A percentile compares a stretch with the other conserved stretches of the same genome.
phyloP scores from a whole-genome alignment of 169 alveolate species.

The Eimeria necatrix region DNA sequence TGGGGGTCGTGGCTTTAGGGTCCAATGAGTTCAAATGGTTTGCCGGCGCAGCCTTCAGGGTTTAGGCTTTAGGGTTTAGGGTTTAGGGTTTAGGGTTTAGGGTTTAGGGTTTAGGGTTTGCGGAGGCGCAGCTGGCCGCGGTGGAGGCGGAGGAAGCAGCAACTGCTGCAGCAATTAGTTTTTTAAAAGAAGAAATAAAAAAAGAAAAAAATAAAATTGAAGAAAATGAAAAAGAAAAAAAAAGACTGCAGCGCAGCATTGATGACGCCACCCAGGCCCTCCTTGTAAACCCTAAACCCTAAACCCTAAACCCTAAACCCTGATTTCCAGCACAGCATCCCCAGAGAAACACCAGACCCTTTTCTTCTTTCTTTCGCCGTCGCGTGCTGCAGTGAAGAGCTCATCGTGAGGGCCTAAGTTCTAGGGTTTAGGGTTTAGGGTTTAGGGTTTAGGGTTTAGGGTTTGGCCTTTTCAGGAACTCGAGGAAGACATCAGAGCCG shows the following conservation, averaged over 20 bases:
- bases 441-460: constrained; percentile 72
- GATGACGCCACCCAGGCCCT: constrained; percentile 2
- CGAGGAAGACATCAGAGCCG: constrained; percentile 10
- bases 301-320: constrained; percentile 21
- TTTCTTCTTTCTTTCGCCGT: no score
- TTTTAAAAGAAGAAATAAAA: neutral
- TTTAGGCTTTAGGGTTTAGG: neutral
- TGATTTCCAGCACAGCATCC: no score
- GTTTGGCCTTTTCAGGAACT: constrained; percentile 14
- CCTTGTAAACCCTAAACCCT: constrained; percentile 66
- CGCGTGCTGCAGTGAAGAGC: neutral
- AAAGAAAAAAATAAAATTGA: neutral
- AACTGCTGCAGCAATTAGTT: neutral
- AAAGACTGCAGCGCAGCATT: constrained; percentile 37
- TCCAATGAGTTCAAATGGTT: no score
- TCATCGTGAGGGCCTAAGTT: neutral
- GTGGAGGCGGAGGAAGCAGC: constrained; percentile 33
- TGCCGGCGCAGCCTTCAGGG: neutral
- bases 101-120: constrained; percentile 67
- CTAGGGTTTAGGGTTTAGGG: constrained; percentile 6
- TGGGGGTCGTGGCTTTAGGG: neutral
- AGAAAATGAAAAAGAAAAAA: neutral
- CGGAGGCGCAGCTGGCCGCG: no score
- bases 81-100: constrained; percentile 46
- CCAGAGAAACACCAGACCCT: no score